Percentiles rank a stretch among this genome's conserved stretches.
Evolutionary conservation across 106 monocot species (phyloP).

Genomic region (Platanthera guangdongensis): DNA sequence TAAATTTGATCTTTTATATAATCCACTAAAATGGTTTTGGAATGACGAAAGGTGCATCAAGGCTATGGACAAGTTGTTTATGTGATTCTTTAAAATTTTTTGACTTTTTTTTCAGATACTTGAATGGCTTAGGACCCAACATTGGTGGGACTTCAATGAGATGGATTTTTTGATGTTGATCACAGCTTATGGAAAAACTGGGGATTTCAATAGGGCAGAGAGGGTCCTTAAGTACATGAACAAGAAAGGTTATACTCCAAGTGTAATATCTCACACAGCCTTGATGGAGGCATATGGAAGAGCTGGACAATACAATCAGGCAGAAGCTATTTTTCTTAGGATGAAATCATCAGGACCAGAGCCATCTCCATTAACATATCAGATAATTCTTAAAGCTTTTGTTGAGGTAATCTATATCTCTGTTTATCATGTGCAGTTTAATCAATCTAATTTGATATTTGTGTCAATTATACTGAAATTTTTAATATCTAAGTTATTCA

Average conservation of each 20-base stretch:
- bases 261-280: slow-evolving; percentile 87
- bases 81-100: not conserved
- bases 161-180: slow-evolving; percentile 92
- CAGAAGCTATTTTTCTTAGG: slow-evolving; percentile 72
- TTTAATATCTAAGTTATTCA: not conserved
- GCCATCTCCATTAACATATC: slow-evolving; percentile 90
- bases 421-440: not conserved
- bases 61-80: not conserved
- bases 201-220: slow-evolving; percentile 75
- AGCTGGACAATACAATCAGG: slow-evolving; percentile 59
- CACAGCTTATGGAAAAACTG: slow-evolving; percentile 80
- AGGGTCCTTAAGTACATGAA: slow-evolving; percentile 72
- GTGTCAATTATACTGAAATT: not conserved
- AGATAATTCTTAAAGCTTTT: slow-evolving; percentile 83
- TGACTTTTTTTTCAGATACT: slow-evolving; percentile 48
- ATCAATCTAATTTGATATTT: not conserved
- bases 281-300: slow-evolving; percentile 94
- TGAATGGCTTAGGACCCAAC: slow-evolving; percentile 91
- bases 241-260: slow-evolving; percentile 72
- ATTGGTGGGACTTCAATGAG: slow-evolving; percentile 92
- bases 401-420: slow-evolving; percentile 48
- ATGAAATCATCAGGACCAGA: slow-evolving; percentile 86
- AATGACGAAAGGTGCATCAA: not conserved
- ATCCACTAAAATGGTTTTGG: not conserved
- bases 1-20: no score